Evolutionary conservation across 768 basidiomycete species (phyloP), one percentile per base, ranked within the genome.

Genomic region (Neoboletus magnificus): DNA sequence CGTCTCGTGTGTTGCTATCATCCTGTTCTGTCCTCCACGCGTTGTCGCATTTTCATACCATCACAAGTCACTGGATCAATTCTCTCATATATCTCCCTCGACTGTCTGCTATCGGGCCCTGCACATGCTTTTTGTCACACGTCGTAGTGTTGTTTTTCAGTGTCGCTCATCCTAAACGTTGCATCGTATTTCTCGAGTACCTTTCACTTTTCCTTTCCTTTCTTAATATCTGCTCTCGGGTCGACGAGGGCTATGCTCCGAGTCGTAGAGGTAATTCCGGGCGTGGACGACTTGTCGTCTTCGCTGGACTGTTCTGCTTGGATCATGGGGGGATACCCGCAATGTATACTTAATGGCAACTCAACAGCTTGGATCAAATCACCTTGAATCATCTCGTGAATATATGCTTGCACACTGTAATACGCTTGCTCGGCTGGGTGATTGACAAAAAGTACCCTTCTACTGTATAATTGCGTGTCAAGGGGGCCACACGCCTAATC

Each of bases 341-440:
- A 57, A 27, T 61, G 60, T 61, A 61, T 46, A 52, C 47, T 36
- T 52, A 56, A 37, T 22, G 12, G 41, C 43, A 56, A 58, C 45
- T 18, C 35, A 25, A 8, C 23, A 32, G 11, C 22, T 8, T 29
- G 40, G 51, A 55, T 55, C 35, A 16, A 15, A 16, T 8, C 20
- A 54, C 20, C 37, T 7, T n/a, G 5, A 33, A n/a, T 2, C 32
- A 50, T 50, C 15, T 23, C 36, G 29, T 15, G 23, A 36, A 45
- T 33, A 37, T 3, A 22, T 40, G 37, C 32, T 18, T 54, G 23
- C 13, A 53, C 36, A 12, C 29, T 40, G 39, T 7, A 40, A 20
- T 9, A 12, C 5, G n/a, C 11, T 36, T 18, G 11, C 47, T 29
- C 6, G 25, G 8, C 32, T 23, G 23, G 20, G 5, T 9, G 20